Conservation (phyloP, 1,284 basidiomycete genomes). For the Moesziomyces parantarcticus region DNA sequence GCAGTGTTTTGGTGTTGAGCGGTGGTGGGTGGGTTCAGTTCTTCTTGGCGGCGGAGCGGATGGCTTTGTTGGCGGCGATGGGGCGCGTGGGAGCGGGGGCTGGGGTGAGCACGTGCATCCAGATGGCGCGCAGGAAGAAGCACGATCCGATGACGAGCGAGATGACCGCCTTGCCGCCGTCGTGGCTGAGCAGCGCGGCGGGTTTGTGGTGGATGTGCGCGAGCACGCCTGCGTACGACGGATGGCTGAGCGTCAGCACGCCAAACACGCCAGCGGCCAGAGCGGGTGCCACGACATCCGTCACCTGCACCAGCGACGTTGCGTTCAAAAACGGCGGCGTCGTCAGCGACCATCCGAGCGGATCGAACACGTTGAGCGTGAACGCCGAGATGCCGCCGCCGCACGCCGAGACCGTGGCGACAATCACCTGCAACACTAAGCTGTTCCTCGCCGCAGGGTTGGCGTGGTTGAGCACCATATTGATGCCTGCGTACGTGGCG, state of each 20-base stretch:
- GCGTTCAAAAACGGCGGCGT: constrained; percentile 55
- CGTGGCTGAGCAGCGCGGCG: constrained; percentile 24
- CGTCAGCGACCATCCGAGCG: constrained; percentile 49
- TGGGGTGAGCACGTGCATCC: constrained; percentile 39
- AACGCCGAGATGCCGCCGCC: constrained; percentile 57
- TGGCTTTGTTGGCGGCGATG: constrained; percentile 27
- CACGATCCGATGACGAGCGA: constrained; percentile 50
- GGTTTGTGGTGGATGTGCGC: constrained; percentile 9
- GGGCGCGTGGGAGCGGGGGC: constrained; percentile 4
- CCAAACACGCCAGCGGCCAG: constrained; percentile 44
- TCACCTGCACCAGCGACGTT: constrained; percentile 35
- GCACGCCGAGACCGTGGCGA: constrained; percentile 54
- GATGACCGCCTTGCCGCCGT: constrained; percentile 48
- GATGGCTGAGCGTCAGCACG: constrained; percentile 43
- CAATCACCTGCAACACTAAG: constrained; percentile 47
- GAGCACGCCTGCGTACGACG: constrained; percentile 21
- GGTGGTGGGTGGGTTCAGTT: neutral
- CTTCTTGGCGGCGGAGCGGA: constrained; percentile 17
- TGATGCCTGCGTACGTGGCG: constrained; percentile 48
- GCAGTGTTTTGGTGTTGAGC: neutral
- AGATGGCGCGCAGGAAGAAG: constrained; percentile 47
- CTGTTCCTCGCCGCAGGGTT: constrained; percentile 30
- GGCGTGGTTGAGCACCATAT: constrained; percentile 41
- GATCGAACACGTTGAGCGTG: constrained; percentile 54
- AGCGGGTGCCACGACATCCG: constrained; percentile 52